phyloP scores from a whole-genome alignment of 306 rosid genomes.

The Macrotyloma uniflorum region DNA sequence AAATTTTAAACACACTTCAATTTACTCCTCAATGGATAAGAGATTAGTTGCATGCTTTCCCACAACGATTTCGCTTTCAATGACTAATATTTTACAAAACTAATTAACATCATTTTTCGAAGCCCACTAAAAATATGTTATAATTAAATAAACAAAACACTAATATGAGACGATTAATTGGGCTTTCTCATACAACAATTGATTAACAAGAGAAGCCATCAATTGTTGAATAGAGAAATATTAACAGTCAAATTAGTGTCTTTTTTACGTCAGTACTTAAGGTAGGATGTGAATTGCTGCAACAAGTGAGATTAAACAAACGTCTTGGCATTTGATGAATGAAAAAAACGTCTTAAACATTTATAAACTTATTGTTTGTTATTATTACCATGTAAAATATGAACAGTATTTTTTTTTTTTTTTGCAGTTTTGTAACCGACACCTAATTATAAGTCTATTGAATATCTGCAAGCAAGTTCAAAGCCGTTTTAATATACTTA shows the following conservation, averaged over 20 bases:
- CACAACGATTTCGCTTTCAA: slow-evolving; percentile 28
- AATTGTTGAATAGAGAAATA: neutral
- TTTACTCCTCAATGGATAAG: slow-evolving; percentile 28
- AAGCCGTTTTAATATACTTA: slow-evolving; percentile 17
- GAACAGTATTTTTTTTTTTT: no score
- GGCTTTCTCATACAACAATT: neutral
- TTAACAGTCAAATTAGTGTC: neutral
- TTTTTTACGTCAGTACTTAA: neutral
- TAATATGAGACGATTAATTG: neutral
- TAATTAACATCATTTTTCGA: neutral
- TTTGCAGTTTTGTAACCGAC: neutral
- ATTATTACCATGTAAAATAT: neutral
- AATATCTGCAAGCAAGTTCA: slow-evolving; percentile 3
- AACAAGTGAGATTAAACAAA: neutral
- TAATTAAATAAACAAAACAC: neutral
- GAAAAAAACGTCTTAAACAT: neutral
- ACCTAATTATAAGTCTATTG: slow-evolving; percentile 31
- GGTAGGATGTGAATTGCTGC: neutral
- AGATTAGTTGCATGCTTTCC: slow-evolving; percentile 28
- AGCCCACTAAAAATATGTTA: neutral
- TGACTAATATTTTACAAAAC: no score
- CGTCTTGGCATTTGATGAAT: no score
- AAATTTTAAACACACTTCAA: neutral
- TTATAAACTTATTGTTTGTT: neutral
- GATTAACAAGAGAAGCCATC: slow-evolving; percentile 2